These are phyloP conservation scores for Pigoraptor vietnamica DNA, from an alignment of 78 protist genomes.

Conservation along the genomic window DNA sequence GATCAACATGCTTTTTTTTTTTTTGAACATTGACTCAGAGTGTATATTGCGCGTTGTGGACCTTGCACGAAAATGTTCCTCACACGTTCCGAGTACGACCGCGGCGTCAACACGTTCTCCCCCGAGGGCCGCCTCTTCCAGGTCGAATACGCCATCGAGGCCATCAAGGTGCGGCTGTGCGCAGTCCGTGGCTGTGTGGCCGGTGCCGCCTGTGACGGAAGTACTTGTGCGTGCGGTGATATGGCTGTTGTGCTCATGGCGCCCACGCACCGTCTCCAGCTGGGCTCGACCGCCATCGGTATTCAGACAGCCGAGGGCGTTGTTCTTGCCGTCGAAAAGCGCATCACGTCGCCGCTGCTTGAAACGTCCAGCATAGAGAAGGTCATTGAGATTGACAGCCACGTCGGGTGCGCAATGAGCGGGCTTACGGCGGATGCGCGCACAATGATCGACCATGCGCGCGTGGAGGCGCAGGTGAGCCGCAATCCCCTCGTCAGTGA, in stretches of 20 bases:
- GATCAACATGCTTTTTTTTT: neutral
- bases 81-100: conserved; percentile 91
- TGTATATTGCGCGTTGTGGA: neutral
- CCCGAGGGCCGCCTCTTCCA: conserved; percentile 99
- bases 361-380: conserved; percentile 72
- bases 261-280: conserved; percentile 26
- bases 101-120: conserved; percentile 99
- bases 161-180: conserved; percentile 86
- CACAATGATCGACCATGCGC: conserved; percentile 94
- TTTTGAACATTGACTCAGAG: neutral
- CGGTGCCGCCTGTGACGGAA: neutral
- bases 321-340: conserved; percentile 95
- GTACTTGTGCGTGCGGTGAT: neutral
- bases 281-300: conserved; percentile 97
- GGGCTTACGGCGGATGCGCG: conserved; percentile 98
- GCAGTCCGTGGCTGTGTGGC: neutral
- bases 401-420: conserved; percentile 86
- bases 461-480: conserved; percentile 87
- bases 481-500: neutral
- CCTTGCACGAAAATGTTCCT: conserved; percentile 28
- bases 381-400: conserved; percentile 45
- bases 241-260: neutral
- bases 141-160: conserved; percentile 98
- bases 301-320: conserved; percentile 97
- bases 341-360: conserved; percentile 88